Base-by-base conservation (phyloP, 345 rosid species). In the Salix arbutifolia region DNA sequence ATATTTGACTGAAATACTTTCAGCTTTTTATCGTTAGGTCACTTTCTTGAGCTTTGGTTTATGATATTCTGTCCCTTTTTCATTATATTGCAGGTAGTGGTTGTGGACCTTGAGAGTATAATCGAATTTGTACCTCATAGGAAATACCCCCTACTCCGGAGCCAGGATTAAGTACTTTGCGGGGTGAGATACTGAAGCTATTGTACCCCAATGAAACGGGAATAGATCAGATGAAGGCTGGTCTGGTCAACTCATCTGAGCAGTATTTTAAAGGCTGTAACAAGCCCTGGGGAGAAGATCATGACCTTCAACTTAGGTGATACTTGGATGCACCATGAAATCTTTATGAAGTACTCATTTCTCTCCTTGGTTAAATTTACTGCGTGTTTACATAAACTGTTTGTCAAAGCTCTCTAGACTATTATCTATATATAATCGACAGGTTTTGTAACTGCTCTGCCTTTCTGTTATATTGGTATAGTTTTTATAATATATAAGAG, bases 241-340 rank as follows among this genome's bases (percentile, higher is more conserved):
- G 83, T 72, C 82, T 85, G 70, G 87, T 83, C 83, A 78, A 80
- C 83, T 84, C 88, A 70, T 83, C 72, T 74, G 97, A 91, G 83
- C 89, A 81, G 64, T 78, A 72, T 83, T 71, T 84, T 67, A 91
- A 83, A 81, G 72, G 84, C 76, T 80, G 85, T 82, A 83, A 83
- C 88, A 94, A 92, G 91, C 92, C 97, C 71, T 96, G 99, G 99
- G 93, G 95, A 79, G 95, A 90, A 75, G 94, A 89, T 74, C 98
- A 93, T 77, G 99, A 96, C 79, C 85, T 93, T 83, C 97, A 90
- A 85, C 91, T 96, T 65, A 96, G 99, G 99, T 93, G 86, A 90
- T 78, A 40, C 84, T 79, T 78, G 77, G 74, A 77, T 77, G 83
- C 69, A 67, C 31, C 23, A 3, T 69, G 69, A 65, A 79, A 77